Evolutionary conservation across 2,329 filamentous ascomycete genomes (phyloP).

Genomic region (Exophiala phaeomuriformis): DNA sequence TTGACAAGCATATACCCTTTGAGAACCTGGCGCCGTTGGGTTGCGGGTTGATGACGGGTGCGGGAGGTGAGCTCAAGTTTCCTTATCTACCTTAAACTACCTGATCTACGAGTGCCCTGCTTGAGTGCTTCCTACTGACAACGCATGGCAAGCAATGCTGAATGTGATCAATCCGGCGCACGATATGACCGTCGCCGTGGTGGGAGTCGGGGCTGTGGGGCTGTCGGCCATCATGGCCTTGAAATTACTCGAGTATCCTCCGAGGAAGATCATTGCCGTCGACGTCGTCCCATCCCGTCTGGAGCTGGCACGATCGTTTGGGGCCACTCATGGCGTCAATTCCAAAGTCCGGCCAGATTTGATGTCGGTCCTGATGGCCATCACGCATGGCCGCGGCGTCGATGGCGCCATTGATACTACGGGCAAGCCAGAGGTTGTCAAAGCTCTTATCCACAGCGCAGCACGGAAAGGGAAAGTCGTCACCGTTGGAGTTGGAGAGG

Average conservation of each 20-base stretch:
- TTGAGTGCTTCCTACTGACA: background rate
- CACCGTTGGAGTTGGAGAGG: constrained; percentile 24
- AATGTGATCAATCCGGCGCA: constrained; percentile 21
- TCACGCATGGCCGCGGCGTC: constrained; percentile 25
- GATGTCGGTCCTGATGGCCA: constrained; percentile 28
- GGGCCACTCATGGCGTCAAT: constrained; percentile 40
- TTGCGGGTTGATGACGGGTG: constrained; percentile 31
- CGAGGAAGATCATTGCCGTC: constrained; percentile 37
- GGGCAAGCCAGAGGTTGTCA: constrained; percentile 18
- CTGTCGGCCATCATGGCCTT: constrained; percentile 32
- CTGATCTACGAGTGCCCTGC: too few species aligned
- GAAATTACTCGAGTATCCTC: constrained; percentile 26
- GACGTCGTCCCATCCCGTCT: constrained; percentile 41
- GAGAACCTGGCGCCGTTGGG: constrained; percentile 28
- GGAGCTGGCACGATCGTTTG: constrained; percentile 39
- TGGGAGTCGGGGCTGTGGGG: constrained; percentile 32
- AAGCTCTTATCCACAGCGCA: constrained; percentile 22
- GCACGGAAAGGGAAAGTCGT: constrained; percentile 26
- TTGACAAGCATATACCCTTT: constrained; percentile 21
- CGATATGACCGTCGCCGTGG: constrained; percentile 28
- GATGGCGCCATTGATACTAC: constrained; percentile 26
- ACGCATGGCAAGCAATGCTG: constrained; percentile 20
- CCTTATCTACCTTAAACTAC: background rate
- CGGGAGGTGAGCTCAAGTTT: constrained; percentile 23
- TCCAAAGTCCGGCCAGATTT: constrained; percentile 29